Base-by-base conservation (phyloP, 306 rosid species). In the Sophora flavescens region DNA sequence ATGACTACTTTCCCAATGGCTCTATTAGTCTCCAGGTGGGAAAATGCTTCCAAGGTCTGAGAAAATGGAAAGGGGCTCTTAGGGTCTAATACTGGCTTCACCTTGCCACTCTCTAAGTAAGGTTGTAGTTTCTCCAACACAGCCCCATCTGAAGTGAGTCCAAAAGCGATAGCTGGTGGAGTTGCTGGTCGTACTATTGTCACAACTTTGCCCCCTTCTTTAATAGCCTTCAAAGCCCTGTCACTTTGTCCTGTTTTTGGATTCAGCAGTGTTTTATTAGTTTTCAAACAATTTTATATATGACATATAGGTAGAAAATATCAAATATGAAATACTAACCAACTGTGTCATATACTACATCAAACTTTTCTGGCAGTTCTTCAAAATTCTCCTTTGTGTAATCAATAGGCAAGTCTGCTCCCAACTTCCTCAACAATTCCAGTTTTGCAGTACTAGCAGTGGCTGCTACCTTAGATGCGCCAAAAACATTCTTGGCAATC, bases 401-500 rank as follows among this genome's bases (percentile, higher is more conserved):
- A 64, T 93, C 93, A 56, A 87, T 85, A 17, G 91, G 74, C 14
- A 84, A 81, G 75, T 90, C 93, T 65, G 81, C 88, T 48, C 92
- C 96, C 32, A 92, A 77, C 56, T 77, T 77, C 64, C 84, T 92
- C 60, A 92, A 66, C 10, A 88, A 39, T 3, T 87, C 92, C 50
- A 71, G 73, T 36, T 92, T 92, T 2, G 13, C 30, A 8, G 90
- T 82, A 75, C 96, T 90, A 16, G 93, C 65, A 2, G 96, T 90
- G 4, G 93, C 97, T 72, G 89, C 92, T 50, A 92, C 68, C 77
- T 48, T 87, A 0, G 93, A 87, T 33, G 92, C 93, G 0, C 89
- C 91, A 72, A 78, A 93, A 16, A 87, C 87, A 59, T 88, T 86
- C 63, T 91, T 89, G 53, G 96, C 93, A 0, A 92, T 74, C 93